Evolutionary conservation across 768 basidiomycete genomes (phyloP).

Genomic region (Hygrophorus pudorinus): DNA sequence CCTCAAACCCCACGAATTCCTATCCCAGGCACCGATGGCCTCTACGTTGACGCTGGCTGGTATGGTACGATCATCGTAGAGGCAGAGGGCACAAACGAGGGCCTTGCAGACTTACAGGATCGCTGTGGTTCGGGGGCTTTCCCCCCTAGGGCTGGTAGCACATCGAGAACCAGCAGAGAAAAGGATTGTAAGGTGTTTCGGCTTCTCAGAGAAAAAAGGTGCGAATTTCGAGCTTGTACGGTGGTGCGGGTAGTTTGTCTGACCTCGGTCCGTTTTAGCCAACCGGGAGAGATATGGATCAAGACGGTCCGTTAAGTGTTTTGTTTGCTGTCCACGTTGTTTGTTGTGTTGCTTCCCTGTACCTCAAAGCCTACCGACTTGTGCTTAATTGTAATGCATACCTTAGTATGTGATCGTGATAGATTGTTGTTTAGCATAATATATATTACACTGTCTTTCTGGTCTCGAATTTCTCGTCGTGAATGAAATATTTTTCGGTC

Average conservation of each 20-base stretch:
- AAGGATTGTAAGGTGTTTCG: slow-evolving; percentile 52
- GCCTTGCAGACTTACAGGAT: slow-evolving; percentile 64
- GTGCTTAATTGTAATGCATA: not conserved
- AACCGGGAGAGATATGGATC: slow-evolving; percentile 68
- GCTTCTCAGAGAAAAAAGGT: slow-evolving; percentile 74
- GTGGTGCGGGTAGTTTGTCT: slow-evolving; percentile 7
- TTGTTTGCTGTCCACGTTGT: slow-evolving; percentile 24
- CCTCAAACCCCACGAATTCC: slow-evolving; percentile 27
- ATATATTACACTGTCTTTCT: too few relatives aligned
- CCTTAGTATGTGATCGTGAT: too few relatives aligned
- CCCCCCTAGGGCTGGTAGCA: slow-evolving; percentile 42
- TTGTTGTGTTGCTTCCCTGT: not conserved
- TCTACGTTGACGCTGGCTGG: slow-evolving; percentile 71
- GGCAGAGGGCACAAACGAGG: slow-evolving; percentile 82
- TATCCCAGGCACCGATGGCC: slow-evolving; percentile 43
- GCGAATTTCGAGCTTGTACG: slow-evolving; percentile 13
- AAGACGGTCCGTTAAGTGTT: slow-evolving; percentile 50
- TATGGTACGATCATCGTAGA: slow-evolving; percentile 77
- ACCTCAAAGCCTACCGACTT: not conserved
- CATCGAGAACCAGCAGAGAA: slow-evolving; percentile 25
- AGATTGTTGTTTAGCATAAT: too few relatives aligned
- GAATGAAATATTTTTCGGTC: too few relatives aligned
- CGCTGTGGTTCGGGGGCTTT: slow-evolving; percentile 63
- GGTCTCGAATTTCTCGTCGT: too few relatives aligned
- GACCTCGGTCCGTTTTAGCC: slow-evolving; percentile 28